These are phyloP conservation scores for Hemileia vastatrix DNA, from an alignment of 1,284 basidiomycete genomes.

Conservation along the genomic window DNA sequence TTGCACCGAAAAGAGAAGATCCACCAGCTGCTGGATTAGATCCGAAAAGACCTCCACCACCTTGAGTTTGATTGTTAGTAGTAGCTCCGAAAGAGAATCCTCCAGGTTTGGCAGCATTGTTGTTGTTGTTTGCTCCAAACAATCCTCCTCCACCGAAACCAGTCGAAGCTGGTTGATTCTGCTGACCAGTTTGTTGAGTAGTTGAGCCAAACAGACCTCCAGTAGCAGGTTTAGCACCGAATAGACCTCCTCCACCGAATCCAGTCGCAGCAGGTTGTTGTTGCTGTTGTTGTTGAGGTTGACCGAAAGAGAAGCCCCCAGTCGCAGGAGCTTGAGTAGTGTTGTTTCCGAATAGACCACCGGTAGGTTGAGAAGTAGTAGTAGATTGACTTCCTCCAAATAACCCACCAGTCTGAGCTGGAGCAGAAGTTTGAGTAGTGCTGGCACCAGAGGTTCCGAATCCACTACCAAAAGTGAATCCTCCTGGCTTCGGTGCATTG, in stretches of 20 bases:
- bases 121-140: slow-evolving; percentile 40
- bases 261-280: slow-evolving; percentile 25
- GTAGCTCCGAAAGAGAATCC: slow-evolving; percentile 48
- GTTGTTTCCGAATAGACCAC: slow-evolving; percentile 20
- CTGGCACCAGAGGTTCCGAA: slow-evolving; percentile 37
- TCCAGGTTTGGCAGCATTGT: slow-evolving; percentile 38
- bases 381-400: slow-evolving; percentile 33
- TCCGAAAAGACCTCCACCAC: background rate
- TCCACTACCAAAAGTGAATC: slow-evolving; percentile 28
- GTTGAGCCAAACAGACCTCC: slow-evolving; percentile 17
- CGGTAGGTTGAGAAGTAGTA: slow-evolving; percentile 27
- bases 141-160: slow-evolving; percentile 29
- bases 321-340: slow-evolving; percentile 22
- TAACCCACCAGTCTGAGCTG: slow-evolving; percentile 32
- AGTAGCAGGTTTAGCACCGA: background rate
- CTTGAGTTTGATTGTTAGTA: slow-evolving; percentile 28
- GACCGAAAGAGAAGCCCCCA: slow-evolving; percentile 34
- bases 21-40: background rate
- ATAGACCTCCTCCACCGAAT: slow-evolving; percentile 25
- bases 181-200: slow-evolving; percentile 1
- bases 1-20: background rate
- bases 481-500: background rate
- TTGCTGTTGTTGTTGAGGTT: slow-evolving; percentile 25
- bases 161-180: slow-evolving; percentile 34
- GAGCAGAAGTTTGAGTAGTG: slow-evolving; percentile 25